Conservation (phyloP, 2,329 filamentous ascomycete genomes). For the Clarireedia homoeocarpa region DNA sequence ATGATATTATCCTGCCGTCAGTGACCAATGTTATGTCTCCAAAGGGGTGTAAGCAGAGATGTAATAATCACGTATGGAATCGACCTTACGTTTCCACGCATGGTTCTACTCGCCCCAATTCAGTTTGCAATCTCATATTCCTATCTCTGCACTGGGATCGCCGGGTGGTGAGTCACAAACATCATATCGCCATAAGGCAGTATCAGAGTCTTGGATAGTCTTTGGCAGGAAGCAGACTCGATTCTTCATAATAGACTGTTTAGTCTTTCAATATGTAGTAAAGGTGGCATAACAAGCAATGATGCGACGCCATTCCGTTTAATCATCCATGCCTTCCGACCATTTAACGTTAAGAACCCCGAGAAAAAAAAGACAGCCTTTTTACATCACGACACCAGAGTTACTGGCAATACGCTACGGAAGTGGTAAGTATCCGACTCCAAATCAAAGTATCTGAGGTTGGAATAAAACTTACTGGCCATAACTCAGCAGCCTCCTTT, state of each 20-base stretch:
- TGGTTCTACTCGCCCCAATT: no score
- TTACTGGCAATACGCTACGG: slow-evolving; percentile 95
- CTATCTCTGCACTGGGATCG: neutral
- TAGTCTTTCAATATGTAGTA: slow-evolving; percentile 9
- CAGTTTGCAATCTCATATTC: no score
- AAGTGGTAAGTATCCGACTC: slow-evolving; percentile 25
- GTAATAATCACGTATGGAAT: no score
- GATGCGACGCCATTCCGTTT: slow-evolving; percentile 8
- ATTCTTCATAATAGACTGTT: slow-evolving; percentile 7
- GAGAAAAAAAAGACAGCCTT: slow-evolving; percentile 22
- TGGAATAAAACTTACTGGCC: slow-evolving; percentile 65
- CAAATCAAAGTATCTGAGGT: slow-evolving; percentile 18
- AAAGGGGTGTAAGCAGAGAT: no score
- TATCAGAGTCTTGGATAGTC: neutral
- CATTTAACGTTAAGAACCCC: slow-evolving; percentile 20
- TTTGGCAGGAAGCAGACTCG: slow-evolving; percentile 9
- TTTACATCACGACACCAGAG: slow-evolving; percentile 99
- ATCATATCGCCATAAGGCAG: neutral
- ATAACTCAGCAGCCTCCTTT: slow-evolving; percentile 99
- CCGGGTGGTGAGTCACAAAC: neutral
- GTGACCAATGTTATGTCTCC: no score
- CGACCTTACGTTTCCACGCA: no score
- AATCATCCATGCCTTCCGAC: slow-evolving; percentile 10
- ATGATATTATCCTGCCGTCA: no score
- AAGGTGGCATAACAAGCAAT: slow-evolving; percentile 6